These are phyloP conservation scores for Xylariales sp. DNA, from an alignment of 2,329 filamentous ascomycete species.

Conservation along the genomic window DNA sequence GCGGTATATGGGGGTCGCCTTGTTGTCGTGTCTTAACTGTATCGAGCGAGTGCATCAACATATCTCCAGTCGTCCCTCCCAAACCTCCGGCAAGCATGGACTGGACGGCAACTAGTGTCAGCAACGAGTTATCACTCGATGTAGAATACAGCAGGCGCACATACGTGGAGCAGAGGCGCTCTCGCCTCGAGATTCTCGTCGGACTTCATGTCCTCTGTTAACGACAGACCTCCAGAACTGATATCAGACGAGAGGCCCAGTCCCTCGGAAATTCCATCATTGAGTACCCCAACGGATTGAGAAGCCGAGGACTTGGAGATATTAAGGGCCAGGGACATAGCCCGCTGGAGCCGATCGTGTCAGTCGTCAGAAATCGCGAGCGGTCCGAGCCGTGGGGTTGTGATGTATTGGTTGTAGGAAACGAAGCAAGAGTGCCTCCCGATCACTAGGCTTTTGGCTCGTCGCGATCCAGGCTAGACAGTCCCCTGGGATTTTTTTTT, in stretches of 20 bases:
- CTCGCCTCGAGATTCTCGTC: conserved; percentile 49
- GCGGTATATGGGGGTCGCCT: conserved; percentile 87
- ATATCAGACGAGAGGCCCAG: conserved; percentile 23
- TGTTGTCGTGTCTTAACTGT: conserved; percentile 98
- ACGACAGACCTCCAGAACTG: conserved; percentile 14
- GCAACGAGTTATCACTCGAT: no score
- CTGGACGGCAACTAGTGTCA: no score
- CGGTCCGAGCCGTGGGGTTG: conserved; percentile 1
- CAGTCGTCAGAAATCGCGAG: neutral
- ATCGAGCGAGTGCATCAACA: conserved; percentile 98
- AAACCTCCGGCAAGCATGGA: conserved; percentile 93
- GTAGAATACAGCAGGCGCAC: no score
- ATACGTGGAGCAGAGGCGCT: conserved; percentile 61
- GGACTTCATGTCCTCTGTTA: conserved; percentile 22
- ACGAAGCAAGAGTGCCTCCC: conserved; percentile 1
- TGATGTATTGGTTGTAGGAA: neutral
- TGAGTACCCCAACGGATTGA: conserved; percentile 22
- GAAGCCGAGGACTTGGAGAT: conserved; percentile 41
- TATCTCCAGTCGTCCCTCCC: conserved; percentile 88
- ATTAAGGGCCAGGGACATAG: conserved; percentile 55
- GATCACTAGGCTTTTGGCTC: no score
- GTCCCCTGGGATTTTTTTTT: no score
- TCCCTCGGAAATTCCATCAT: conserved; percentile 28
- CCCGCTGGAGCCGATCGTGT: conserved; percentile 15
- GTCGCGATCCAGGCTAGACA: conserved; percentile 1